Evolutionary conservation across 2,329 filamentous ascomycete species (phyloP).

Genomic region (Fusarium torreyae): DNA sequence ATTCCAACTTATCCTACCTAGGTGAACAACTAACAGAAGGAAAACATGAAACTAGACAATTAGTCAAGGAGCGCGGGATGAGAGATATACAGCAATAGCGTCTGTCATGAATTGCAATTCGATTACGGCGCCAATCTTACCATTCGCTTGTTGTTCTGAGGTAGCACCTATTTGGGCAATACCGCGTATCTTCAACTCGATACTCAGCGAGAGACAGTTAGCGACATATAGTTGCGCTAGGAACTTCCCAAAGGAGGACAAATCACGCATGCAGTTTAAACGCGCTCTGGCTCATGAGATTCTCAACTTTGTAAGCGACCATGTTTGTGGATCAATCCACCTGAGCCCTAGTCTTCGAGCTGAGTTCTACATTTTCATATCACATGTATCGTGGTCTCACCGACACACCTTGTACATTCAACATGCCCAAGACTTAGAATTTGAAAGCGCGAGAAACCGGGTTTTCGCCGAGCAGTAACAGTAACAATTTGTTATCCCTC

Average conservation of each 20-base stretch:
- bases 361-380: conserved; percentile 10
- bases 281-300: neutral
- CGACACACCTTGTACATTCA: conserved; percentile 32
- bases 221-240: conserved; percentile 33
- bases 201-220: conserved; percentile 7
- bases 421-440: neutral
- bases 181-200: conserved; percentile 16
- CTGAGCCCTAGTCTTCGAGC: neutral
- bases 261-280: conserved; percentile 22
- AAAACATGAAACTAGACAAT: conserved; percentile 13
- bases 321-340: conserved; percentile 16
- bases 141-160: conserved; percentile 17
- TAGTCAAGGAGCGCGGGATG: conserved; percentile 18
- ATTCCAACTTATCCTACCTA: neutral
- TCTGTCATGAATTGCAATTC: conserved; percentile 41
- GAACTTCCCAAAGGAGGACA: conserved; percentile 35
- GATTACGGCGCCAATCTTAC: conserved; percentile 34
- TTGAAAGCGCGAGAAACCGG: conserved; percentile 43
- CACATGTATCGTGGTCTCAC: conserved; percentile 33
- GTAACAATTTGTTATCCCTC: conserved; percentile 5
- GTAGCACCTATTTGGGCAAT: conserved; percentile 22
- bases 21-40: conserved; percentile 12
- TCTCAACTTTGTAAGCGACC: conserved; percentile 9
- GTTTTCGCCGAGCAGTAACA: conserved; percentile 28
- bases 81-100: conserved; percentile 28